Percentiles rank a stretch among this genome's conserved stretches.
phyloP scores from a whole-genome alignment of 257 asterid species.

The Solanum etuberosum region DNA sequence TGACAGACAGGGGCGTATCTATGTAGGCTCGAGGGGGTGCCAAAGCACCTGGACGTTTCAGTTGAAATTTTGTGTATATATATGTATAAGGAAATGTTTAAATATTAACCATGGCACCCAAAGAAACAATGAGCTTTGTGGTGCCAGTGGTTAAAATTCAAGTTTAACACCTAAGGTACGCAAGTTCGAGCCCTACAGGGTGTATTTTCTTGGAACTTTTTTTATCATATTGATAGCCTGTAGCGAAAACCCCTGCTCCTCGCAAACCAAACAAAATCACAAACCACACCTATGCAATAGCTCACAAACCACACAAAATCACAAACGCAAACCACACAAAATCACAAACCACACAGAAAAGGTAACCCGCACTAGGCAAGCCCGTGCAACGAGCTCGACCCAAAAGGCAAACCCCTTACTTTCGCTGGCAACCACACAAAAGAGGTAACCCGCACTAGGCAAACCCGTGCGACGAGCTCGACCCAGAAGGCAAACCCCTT shows the following conservation, averaged over 20 bases:
- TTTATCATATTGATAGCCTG: neutral
- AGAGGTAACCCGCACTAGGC: no score
- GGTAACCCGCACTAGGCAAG: no score
- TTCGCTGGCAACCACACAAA: no score
- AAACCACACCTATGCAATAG: no score
- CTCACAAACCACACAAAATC: no score
- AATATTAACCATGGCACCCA: neutral
- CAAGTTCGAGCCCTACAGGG: neutral
- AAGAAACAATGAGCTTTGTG: neutral
- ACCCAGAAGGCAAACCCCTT: neutral
- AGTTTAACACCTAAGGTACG: neutral
- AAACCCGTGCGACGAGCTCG: no score
- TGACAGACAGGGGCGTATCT: neutral
- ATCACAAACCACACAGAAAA: no score
- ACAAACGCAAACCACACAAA: no score
- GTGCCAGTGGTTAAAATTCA: neutral
- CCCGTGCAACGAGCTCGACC: no score
- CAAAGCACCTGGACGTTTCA: neutral
- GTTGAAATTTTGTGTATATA: neutral
- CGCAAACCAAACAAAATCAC: no score
- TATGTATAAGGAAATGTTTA: neutral
- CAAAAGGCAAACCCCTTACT: no score
- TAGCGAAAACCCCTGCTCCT: neutral
- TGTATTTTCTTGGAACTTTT: neutral
- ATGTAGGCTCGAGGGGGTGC: neutral